Evolutionary conservation across 2,329 filamentous ascomycete species (phyloP), one percentile per base, ranked within the genome.

Genomic region (Colletotrichum incanum): DNA sequence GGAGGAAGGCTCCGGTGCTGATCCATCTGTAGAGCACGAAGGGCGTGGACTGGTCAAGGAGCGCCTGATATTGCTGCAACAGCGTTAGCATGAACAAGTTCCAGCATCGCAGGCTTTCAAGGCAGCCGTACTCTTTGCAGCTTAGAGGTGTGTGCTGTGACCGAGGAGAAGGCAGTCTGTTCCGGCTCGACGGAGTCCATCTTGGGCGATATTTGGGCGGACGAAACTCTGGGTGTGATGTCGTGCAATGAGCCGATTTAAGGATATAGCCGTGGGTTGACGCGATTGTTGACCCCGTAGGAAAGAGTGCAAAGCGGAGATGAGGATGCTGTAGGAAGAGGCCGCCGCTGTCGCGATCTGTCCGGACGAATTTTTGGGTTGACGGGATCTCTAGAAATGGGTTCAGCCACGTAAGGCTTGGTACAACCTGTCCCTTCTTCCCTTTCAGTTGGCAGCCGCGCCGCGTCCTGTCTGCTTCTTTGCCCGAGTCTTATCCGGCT

Each of bases 141-240:
- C 80, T 88, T 92, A 65, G 91, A 93, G 26, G 95, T 97, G 78
- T 98, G 96, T 80, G 93, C 91, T 78, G 91, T 93, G 80, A 98
- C 94, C 75, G 94, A 93, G 80, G 93, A 93, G 85, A 98, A 98
- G 85, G 95, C 94, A 83, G 94, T 97, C 86, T 93, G 91, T 61
- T 98, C 94, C 74, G 94, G 92, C 86, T 97, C 94, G 74, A 92
- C 89, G 78, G 91, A 91, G 86, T 98, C 94, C 95, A 98, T 98
- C 65, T 76, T 82, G 76, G 64, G 72, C 64, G 64, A 54, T 45
- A 9, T 5, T 34, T 49, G 45, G 39, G 43, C 31, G 41, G 9
- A 41, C n/a, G 52, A 58, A 54, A 62, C 23, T 39, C 18, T 31
- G 23, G 3, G 26, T 26, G 49, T 26, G 23, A 7, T 43, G 20